A percentile compares a stretch with the other conserved stretches of the same genome.
These are phyloP conservation scores for Miamiensis avidus DNA, from an alignment of 169 alveolate genomes.

Conservation along the genomic window DNA sequence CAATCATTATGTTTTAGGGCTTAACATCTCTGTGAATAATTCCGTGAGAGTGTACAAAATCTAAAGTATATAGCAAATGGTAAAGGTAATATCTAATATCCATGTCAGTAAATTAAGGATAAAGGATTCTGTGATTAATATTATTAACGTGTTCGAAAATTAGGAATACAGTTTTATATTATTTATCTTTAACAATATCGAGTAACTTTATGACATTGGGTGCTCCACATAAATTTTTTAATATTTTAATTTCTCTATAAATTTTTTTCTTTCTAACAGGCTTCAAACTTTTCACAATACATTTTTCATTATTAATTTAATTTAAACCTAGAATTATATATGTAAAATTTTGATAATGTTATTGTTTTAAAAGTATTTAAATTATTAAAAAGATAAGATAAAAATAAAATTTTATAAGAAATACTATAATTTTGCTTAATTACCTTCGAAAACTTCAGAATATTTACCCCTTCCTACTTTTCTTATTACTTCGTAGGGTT, in stretches of 20 bases:
- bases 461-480: slow-evolving; percentile 88
- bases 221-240: slow-evolving; percentile 68
- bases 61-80: slow-evolving; percentile 60
- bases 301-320: slow-evolving; percentile 44
- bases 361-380: too few species aligned
- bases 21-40: slow-evolving; percentile 78
- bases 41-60: slow-evolving; percentile 70
- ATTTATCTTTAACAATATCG: slow-evolving; percentile 71
- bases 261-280: slow-evolving; percentile 73
- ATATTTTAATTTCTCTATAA: slow-evolving; percentile 69
- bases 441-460: slow-evolving; percentile 84
- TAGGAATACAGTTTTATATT: slow-evolving; percentile 66
- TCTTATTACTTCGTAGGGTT: slow-evolving; percentile 61
- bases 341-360: too few species aligned
- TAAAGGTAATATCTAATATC: slow-evolving; percentile 67
- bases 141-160: slow-evolving; percentile 56
- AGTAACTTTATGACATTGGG: slow-evolving; percentile 60
- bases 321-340: slow-evolving; percentile 18
- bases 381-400: too few species aligned
- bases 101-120: slow-evolving; percentile 52
- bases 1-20: slow-evolving; percentile 75
- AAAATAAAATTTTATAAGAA: too few species aligned
- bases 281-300: slow-evolving; percentile 71
- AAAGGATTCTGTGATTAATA: slow-evolving; percentile 58
- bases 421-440: too few species aligned